These are phyloP conservation scores for Parsonsia alboflavescens DNA, from an alignment of 257 asterid species.

Conservation along the genomic window DNA sequence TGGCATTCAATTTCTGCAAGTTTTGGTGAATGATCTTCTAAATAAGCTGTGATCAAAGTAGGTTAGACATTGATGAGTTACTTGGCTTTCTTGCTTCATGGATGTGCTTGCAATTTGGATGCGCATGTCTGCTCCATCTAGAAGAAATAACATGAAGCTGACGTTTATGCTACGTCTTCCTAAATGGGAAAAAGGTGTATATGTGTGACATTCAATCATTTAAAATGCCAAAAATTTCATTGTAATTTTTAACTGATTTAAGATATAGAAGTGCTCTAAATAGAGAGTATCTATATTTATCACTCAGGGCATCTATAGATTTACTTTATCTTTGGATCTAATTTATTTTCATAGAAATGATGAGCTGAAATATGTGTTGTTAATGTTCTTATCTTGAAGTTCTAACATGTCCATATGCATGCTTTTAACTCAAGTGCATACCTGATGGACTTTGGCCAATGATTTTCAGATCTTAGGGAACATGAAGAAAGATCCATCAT, in stretches of 20 bases:
- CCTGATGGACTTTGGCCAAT: conserved; percentile 23
- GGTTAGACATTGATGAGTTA: not conserved
- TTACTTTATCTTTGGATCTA: not conserved
- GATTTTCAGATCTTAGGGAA: conserved; percentile 74
- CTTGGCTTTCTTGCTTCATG: conserved; percentile 1
- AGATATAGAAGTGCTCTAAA: not conserved
- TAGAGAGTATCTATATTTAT: not conserved
- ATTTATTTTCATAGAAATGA: not conserved
- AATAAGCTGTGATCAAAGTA: not conserved
- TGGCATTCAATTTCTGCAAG: not conserved
- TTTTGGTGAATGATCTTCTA: not conserved
- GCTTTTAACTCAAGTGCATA: not conserved
- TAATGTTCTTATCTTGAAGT: not conserved
- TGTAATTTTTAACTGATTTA: not conserved
- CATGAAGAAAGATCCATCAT: conserved; percentile 74
- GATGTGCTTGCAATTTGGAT: not conserved
- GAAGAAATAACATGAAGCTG: not conserved
- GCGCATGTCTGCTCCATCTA: not conserved
- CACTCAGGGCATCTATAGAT: not conserved
- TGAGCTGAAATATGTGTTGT: not conserved
- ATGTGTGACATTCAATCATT: not conserved
- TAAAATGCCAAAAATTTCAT: not conserved
- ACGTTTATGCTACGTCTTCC: not conserved
- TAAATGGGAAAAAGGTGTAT: not conserved
- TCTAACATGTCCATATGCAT: not conserved